phyloP scores from a whole-genome alignment of 768 basidiomycete species.

The Strobilomyces confusus region DNA sequence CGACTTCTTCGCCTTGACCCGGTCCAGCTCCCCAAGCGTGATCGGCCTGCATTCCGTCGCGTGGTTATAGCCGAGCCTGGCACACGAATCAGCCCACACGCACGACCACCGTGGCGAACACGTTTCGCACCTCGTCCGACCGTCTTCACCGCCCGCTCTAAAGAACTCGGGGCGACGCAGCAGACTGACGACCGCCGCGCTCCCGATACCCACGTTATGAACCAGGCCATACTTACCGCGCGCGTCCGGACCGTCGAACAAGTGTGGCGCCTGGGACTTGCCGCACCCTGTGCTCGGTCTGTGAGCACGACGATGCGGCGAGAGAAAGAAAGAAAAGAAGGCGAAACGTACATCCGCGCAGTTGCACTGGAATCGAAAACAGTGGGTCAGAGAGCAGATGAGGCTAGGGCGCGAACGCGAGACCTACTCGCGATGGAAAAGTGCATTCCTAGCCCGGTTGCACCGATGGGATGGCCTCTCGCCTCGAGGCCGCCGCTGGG shows the following conservation, averaged over 20 bases:
- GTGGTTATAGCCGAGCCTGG: constrained; percentile 78
- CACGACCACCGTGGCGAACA: not conserved
- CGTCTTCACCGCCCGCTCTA: constrained; percentile 60
- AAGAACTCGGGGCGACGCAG: constrained; percentile 77
- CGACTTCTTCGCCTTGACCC: constrained; percentile 66
- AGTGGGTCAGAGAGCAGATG: not conserved
- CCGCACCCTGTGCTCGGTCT: constrained; percentile 57
- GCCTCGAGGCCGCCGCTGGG: constrained; percentile 84
- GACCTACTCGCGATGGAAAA: constrained; percentile 75
- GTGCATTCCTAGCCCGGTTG: constrained; percentile 83
- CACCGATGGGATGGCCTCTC: constrained; percentile 85
- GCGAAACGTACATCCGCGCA: constrained; percentile 58
- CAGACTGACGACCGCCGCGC: constrained; percentile 73
- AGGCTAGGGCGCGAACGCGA: no score
- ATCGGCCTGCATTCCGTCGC: constrained; percentile 62
- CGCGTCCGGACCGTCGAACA: constrained; percentile 58
- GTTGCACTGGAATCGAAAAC: constrained; percentile 51
- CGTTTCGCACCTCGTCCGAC: constrained; percentile 52
- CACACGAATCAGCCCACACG: no score
- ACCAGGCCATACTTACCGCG: constrained; percentile 78
- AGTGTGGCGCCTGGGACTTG: constrained; percentile 73
- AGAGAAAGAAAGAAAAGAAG: no score
- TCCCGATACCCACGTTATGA: constrained; percentile 82
- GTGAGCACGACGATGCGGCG: not conserved
- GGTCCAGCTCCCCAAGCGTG: constrained; percentile 62